Evolutionary conservation across 257 asterid genomes (phyloP), one percentile per base, ranked within the genome.

Genomic region (Buddleja alternifolia): DNA sequence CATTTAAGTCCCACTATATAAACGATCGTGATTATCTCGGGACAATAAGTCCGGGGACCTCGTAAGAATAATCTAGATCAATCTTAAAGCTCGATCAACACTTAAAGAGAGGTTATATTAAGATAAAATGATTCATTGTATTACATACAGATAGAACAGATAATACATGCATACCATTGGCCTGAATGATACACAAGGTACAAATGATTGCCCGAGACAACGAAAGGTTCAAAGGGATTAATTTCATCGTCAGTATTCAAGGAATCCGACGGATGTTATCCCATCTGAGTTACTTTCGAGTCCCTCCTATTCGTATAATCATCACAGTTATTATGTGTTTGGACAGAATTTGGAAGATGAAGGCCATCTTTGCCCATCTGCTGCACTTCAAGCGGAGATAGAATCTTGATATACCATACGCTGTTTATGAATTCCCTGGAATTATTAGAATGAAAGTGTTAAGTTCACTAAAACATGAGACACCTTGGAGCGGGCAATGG

Each of bases 341-440:
- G 74, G 79, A 53, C 80, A 4, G 88, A 72, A 67, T 79, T 81
- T 8, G 93, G 90, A 71, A 86, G 96, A 70, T 76, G 80, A 34
- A 86, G 85, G 55, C 96, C 93, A 8, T 82, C 93, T 81, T 85
- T 93, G 53, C 92, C 93, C 97, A 93, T 88, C 71, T 93, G 98
- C 69, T 90, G 97, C 85, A 90, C 97, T 80, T 93, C 96, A 12
- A 65, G 77, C 4, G 98, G 96, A 56, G 97, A 90, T 50, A 93
- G 89, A 60, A 93, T 93, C 88, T 90, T 93, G 88, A 93, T 90
- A 71, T 84, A 86, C 92, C 89, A 84, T 14, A 93, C 97, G 36
- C 40, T 93, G 78, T 90, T 93, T 12, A 90, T 89, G 41, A 93
- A 93, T 75, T 88, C 97, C 97, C 98, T 93, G 84, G 6, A 73